Conservation (phyloP, 768 basidiomycete genomes). For the Pholiota molesta region DNA sequence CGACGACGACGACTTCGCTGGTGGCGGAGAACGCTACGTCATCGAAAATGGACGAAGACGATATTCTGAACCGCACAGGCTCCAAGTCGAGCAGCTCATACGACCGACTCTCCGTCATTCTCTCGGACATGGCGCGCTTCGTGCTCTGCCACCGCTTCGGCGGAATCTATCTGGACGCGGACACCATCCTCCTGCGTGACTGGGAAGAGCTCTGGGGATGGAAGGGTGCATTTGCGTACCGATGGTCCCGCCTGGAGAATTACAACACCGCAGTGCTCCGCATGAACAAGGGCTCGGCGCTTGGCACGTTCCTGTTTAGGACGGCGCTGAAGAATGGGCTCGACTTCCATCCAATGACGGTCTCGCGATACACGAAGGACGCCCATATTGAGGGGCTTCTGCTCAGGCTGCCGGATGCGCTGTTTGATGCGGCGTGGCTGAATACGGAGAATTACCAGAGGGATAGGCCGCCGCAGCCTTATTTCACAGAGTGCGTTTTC, state of each 20-base stretch:
- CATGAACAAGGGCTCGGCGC: constrained; percentile 85
- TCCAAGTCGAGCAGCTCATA: constrained; percentile 88
- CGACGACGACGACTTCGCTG: constrained; percentile 21
- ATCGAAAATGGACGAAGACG: constrained; percentile 50
- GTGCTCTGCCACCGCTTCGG: constrained; percentile 92
- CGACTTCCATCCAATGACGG: constrained; percentile 95
- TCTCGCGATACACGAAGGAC: constrained; percentile 83
- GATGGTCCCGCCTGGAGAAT: constrained; percentile 90
- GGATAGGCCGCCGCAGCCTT: constrained; percentile 91
- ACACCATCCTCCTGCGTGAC: constrained; percentile 89
- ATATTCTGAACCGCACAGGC: constrained; percentile 74
- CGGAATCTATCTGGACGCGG: constrained; percentile 93
- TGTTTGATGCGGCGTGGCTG: constrained; percentile 94
- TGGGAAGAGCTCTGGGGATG: constrained; percentile 98
- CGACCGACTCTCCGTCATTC: constrained; percentile 88
- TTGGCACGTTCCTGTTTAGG: constrained; percentile 89
- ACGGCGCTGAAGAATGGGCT: constrained; percentile 90
- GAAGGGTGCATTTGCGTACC: constrained; percentile 92
- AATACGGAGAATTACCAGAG: constrained; percentile 89
- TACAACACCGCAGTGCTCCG: constrained; percentile 94
- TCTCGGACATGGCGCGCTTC: constrained; percentile 97
- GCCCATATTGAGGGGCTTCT: constrained; percentile 77
- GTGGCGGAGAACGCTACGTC: constrained; percentile 50
- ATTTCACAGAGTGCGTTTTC: constrained; percentile 72
- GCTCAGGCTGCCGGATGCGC: constrained; percentile 83